A percentile compares a stretch with the other conserved stretches of the same genome.
Conservation (phyloP, 2,329 filamentous ascomycete species). For the Colletotrichum filicis region DNA sequence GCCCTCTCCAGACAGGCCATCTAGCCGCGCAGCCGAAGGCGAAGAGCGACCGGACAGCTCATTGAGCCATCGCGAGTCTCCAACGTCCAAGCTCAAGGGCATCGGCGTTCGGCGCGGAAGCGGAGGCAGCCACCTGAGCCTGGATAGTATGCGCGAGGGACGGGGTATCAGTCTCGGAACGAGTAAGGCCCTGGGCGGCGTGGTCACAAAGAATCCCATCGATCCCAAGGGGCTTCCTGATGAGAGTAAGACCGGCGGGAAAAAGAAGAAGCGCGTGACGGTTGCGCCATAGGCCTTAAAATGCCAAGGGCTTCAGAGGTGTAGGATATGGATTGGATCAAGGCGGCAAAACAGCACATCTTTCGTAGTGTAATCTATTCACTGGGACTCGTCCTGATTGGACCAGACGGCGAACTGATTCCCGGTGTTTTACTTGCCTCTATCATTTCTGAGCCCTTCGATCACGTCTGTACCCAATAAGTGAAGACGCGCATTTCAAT, state of each 20-base stretch:
- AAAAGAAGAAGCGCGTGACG: slow-evolving; percentile 35
- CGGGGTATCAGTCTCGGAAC: slow-evolving; percentile 54
- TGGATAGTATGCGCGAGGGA: slow-evolving; percentile 51
- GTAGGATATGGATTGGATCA: not conserved
- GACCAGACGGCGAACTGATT: too few species aligned
- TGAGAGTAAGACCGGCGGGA: slow-evolving; percentile 25
- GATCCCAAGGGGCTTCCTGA: slow-evolving; percentile 36
- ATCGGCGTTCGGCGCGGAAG: slow-evolving; percentile 44
- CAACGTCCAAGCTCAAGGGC: slow-evolving; percentile 43
- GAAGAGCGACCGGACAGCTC: slow-evolving; percentile 27
- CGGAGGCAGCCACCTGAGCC: slow-evolving; percentile 49
- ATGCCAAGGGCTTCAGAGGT: not conserved
- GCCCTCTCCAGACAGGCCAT: slow-evolving; percentile 34
- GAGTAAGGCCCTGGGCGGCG: slow-evolving; percentile 47
- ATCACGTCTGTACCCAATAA: not conserved
- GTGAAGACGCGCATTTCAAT: not conserved
- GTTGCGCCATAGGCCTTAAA: slow-evolving; percentile 25
- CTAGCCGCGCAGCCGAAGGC: slow-evolving; percentile 14
- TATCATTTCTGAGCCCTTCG: not conserved
- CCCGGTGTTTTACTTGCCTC: too few species aligned
- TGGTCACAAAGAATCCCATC: slow-evolving; percentile 46
- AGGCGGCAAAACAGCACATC: slow-evolving; percentile 1
- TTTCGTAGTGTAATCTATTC: not conserved
- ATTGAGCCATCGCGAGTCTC: slow-evolving; percentile 27
- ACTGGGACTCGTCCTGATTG: not conserved